Evolutionary conservation across 1,284 basidiomycete genomes (phyloP).

Genomic region (Microbotryum scabiosae): DNA sequence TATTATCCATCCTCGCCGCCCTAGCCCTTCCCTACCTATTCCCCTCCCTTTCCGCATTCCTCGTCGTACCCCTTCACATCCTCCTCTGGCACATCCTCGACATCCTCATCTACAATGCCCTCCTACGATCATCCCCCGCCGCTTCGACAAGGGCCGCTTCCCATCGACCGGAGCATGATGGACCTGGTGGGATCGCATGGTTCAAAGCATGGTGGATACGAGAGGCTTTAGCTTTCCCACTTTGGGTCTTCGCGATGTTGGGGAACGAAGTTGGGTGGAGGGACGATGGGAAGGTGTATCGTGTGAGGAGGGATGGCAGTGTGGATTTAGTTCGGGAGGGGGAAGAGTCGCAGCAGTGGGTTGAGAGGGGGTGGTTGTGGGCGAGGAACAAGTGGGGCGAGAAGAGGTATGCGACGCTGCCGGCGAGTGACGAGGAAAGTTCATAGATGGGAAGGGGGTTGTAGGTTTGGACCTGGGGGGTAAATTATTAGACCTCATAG

Average conservation of each 20-base stretch:
- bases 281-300: slow-evolving; percentile 39
- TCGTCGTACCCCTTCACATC: slow-evolving; percentile 32
- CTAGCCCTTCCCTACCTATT: slow-evolving; percentile 51
- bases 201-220: slow-evolving; percentile 65
- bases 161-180: slow-evolving; percentile 39
- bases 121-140: slow-evolving; percentile 29
- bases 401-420: slow-evolving; percentile 18
- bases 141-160: slow-evolving; percentile 10
- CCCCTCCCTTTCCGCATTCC: slow-evolving; percentile 16
- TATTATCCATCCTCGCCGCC: slow-evolving; percentile 58
- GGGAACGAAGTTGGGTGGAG: slow-evolving; percentile 78
- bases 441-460: too few species aligned
- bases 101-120: slow-evolving; percentile 29
- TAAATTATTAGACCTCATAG: too few species aligned
- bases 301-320: slow-evolving; percentile 30
- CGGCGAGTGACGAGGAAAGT: slow-evolving; percentile 15
- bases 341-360: slow-evolving; percentile 6
- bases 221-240: slow-evolving; percentile 71
- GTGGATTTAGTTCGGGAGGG: slow-evolving; percentile 19
- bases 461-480: too few species aligned
- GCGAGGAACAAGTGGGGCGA: slow-evolving; percentile 3
- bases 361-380: slow-evolving; percentile 16
- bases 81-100: slow-evolving; percentile 35
- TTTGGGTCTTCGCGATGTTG: slow-evolving; percentile 69
- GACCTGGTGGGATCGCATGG: slow-evolving; percentile 46